Evolutionary conservation across 1,284 basidiomycete genomes (phyloP), one percentile per base, ranked within the genome.

Genomic region (Trametes polyzona): DNA sequence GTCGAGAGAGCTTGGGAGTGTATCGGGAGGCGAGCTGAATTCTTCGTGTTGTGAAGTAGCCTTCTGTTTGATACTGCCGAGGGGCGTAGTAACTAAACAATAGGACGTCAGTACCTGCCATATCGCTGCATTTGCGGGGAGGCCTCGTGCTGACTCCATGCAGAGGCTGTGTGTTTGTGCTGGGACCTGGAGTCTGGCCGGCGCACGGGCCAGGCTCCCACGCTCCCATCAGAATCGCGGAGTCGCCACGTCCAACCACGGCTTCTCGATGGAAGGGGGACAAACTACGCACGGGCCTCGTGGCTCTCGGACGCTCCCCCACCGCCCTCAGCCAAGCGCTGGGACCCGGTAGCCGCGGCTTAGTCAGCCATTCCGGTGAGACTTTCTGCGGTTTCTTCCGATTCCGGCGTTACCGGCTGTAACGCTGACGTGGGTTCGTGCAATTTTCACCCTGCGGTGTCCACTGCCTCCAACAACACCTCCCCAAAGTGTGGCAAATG

Each of bases 141-240:
- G 32, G 44, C 44, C 21, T 19, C 46, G 23, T 47, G 44, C 30
- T 14, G 32, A 24, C 8, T 24, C 33, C 27, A 33, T 24, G 44
- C 44, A 44, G 43, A 53, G 52, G 52, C 43, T 46, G 52, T 53
- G 52, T 16, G 41, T 14, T 19, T 37, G 21, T 35, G 50, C 41
- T 37, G 36, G 41, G 50, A n/a, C 41, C 50, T 39, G 36, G 36
- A 17, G 37, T 2, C 40, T 39, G 43, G 52, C 23, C 14, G 29
- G 37, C 27, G 50, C 41, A 47, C 52, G 37, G 43, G 26, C 37
- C 37, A 53, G 41, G 39, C 39, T 29, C 24, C 23, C n/a, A n/a
- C n/a, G n/a, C n/a, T n/a, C n/a, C 41, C 35, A 53, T 53, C 43
- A 53, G 52, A 53, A 35, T 54, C 29, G 46, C 46, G 52, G 52